These are phyloP conservation scores for Bolboschoenus planiculmis DNA, from an alignment of 176 grass and related monocot species.

Conservation along the genomic window DNA sequence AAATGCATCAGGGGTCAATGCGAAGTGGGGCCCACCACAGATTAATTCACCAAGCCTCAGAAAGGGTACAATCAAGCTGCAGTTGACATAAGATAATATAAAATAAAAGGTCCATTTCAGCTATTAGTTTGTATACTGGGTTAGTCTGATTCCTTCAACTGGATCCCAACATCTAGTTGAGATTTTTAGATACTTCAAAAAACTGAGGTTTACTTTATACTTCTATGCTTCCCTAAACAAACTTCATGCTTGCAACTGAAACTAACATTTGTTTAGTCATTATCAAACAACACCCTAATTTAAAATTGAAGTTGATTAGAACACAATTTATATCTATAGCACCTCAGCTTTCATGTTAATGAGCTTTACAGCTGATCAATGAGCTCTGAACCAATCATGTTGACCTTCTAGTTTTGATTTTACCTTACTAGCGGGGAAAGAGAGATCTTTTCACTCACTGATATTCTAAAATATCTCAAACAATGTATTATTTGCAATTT, in stretches of 20 bases:
- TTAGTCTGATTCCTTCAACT: neutral
- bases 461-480: neutral
- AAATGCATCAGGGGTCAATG: constrained; percentile 69
- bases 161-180: neutral
- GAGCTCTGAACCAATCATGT: neutral
- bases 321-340: neutral
- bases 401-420: neutral
- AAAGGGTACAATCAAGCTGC: constrained; percentile 80
- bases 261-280: neutral
- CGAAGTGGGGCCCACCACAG: constrained; percentile 50
- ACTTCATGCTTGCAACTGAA: neutral
- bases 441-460: neutral
- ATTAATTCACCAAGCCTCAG: constrained; percentile 73
- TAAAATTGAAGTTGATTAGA: neutral
- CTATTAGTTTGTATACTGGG: neutral
- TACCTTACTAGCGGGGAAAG: neutral
- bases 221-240: neutral
- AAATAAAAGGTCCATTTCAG: neutral
- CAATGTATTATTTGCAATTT: neutral
- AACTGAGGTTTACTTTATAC: neutral
- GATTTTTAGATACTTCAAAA: neutral
- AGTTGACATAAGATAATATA: constrained; percentile 16
- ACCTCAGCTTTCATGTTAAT: neutral
- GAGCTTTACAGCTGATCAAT: neutral
- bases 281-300: neutral